Percentiles rank a stretch among this genome's conserved stretches.
These are phyloP conservation scores for Tulasnella sp. DNA, from an alignment of 768 basidiomycete genomes.

Conservation along the genomic window DNA sequence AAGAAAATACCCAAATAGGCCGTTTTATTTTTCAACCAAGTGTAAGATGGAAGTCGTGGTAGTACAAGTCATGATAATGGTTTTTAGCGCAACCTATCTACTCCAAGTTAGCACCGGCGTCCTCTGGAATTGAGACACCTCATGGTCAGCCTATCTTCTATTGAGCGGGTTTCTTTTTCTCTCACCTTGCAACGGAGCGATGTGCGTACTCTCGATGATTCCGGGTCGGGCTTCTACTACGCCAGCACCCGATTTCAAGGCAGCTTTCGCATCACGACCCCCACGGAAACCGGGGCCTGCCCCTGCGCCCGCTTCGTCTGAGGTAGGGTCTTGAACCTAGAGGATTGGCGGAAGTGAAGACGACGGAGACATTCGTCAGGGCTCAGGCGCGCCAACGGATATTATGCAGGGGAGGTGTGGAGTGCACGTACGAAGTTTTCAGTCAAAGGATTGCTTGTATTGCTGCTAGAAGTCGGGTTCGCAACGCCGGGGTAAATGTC, in stretches of 20 bases:
- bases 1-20: too few relatives aligned
- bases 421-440: slow-evolving; percentile 26
- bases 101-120: not conserved
- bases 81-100: not conserved
- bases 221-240: slow-evolving; percentile 59
- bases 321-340: slow-evolving; percentile 52
- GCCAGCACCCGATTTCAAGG: slow-evolving; percentile 51
- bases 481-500: slow-evolving; percentile 23
- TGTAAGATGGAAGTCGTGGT: not conserved
- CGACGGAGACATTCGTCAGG: not conserved
- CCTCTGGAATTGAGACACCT: not conserved
- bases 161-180: slow-evolving; percentile 44
- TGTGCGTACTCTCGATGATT: slow-evolving; percentile 59
- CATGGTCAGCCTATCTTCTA: not conserved
- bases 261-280: slow-evolving; percentile 48
- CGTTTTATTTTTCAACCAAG: not conserved
- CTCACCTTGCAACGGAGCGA: slow-evolving; percentile 55
- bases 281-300: slow-evolving; percentile 49
- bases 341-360: not conserved
- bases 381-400: not conserved
- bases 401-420: not conserved
- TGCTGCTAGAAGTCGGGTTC: slow-evolving; percentile 25
- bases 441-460: slow-evolving; percentile 22
- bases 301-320: slow-evolving; percentile 49
- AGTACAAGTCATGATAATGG: not conserved